These are phyloP conservation scores for Talaromyces piceae DNA, from an alignment of 2,329 filamentous ascomycete species.

Conservation along the genomic window DNA sequence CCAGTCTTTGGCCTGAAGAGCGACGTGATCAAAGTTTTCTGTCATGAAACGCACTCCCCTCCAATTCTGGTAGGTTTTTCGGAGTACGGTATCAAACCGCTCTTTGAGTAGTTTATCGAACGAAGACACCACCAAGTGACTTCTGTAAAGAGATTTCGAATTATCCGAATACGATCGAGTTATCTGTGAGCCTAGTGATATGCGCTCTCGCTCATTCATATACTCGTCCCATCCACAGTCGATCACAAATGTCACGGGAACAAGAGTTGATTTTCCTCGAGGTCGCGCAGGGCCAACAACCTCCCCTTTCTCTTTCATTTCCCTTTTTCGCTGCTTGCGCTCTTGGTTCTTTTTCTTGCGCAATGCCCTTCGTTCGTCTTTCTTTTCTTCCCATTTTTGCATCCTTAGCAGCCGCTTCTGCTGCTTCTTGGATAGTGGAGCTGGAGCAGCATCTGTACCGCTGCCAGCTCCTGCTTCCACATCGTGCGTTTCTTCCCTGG, in stretches of 20 bases:
- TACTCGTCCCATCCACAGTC: conserved; percentile 89
- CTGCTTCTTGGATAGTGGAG: conserved; percentile 70
- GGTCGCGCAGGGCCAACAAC: conserved; percentile 19
- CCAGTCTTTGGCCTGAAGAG: conserved; percentile 55
- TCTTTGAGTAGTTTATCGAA: conserved; percentile 68
- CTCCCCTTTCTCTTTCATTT: conserved; percentile 28
- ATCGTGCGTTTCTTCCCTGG: conserved; percentile 5
- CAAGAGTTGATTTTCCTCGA: conserved; percentile 40
- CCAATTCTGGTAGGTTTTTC: conserved; percentile 68
- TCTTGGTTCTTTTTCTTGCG: conserved; percentile 48
- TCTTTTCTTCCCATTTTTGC: conserved; percentile 68
- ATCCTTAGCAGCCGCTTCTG: conserved; percentile 68
- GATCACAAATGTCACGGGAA: conserved; percentile 74
- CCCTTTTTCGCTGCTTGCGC: conserved; percentile 47
- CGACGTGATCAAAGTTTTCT: conserved; percentile 65
- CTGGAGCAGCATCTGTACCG: conserved; percentile 12
- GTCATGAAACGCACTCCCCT: conserved; percentile 66
- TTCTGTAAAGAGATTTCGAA: conserved; percentile 56
- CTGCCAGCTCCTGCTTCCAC: conserved; percentile 1
- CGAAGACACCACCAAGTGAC: conserved; percentile 68
- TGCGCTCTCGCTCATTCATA: conserved; percentile 80
- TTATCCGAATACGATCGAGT: conserved; percentile 89
- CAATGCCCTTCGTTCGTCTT: conserved; percentile 50
- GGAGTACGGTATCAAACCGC: conserved; percentile 70
- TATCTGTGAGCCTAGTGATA: conserved; percentile 75